Evolutionary conservation across 495 filamentous ascomycete species (phyloP).

Genomic region (Filosporella fistucella): DNA sequence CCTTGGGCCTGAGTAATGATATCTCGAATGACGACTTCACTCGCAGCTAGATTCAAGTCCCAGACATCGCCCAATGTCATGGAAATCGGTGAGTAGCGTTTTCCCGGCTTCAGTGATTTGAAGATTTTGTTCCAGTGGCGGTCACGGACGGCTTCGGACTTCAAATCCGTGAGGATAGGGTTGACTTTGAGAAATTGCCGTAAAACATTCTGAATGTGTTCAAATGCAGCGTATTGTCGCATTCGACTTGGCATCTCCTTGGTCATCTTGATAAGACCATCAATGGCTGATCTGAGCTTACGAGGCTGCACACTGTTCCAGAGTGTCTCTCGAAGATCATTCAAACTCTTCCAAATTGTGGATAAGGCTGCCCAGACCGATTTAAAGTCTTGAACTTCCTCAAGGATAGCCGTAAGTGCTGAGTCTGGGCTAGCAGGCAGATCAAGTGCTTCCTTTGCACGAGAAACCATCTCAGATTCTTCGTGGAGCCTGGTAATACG

Average conservation of each 20-base stretch:
- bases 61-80: slow-evolving; percentile 96
- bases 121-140: slow-evolving; percentile 97
- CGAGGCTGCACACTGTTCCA: slow-evolving; percentile 93
- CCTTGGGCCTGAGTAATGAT: slow-evolving; percentile 95
- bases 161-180: slow-evolving; percentile 79
- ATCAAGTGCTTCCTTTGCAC: slow-evolving; percentile 94
- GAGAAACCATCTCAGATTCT: slow-evolving; percentile 90
- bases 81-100: slow-evolving; percentile 86
- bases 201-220: slow-evolving; percentile 92
- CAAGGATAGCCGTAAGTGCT: slow-evolving; percentile 71
- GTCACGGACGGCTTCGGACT: slow-evolving; percentile 94
- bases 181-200: slow-evolving; percentile 87
- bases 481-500: slow-evolving; percentile 76
- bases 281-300: slow-evolving; percentile 83
- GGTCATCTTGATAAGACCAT: slow-evolving; percentile 92
- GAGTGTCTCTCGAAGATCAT: slow-evolving; percentile 83
- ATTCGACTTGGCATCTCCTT: slow-evolving; percentile 99
- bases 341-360: slow-evolving; percentile 94
- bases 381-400: slow-evolving; percentile 98
- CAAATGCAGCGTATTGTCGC: slow-evolving; percentile 98
- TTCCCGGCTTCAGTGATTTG: slow-evolving; percentile 85
- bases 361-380: slow-evolving; percentile 93
- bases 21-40: slow-evolving; percentile 79
- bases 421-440: slow-evolving; percentile 74
- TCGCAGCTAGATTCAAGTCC: slow-evolving; percentile 86